Base-by-base conservation (phyloP, 2,329 filamentous ascomycete species). In the Huntiella omanensis region DNA sequence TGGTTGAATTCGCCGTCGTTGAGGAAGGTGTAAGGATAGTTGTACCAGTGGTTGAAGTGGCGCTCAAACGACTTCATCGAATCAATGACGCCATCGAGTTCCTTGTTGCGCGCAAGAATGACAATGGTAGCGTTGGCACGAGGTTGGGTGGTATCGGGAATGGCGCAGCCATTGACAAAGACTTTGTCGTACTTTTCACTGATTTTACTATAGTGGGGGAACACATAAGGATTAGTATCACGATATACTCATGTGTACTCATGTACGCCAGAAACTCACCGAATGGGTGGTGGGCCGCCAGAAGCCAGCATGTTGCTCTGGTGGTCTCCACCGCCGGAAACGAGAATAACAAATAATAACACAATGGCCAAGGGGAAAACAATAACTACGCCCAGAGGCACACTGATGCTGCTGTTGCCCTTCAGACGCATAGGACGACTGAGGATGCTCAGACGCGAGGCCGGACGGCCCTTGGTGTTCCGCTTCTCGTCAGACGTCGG, bases 41-140 rank as follows among this genome's bases (percentile, higher is more conserved):
- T 77, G 61, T 86, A 98, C 87, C 88, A 98, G 54, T 87, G 77
- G 65, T 98, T 98, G 75, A 98, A 98, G 64, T 98, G 91, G 55
- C 91, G 76, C 67, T 98, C 91, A 54, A 98, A 87, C 38, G 88
- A 96, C 67, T 95, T 95, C 61, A 98, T 74, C 7, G 91, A 96
- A 62, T 96, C 85, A 53, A 98, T 76, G 35, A 98, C 91, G 50
- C 91, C 91, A 1, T 94, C 87, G 53, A 98, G 63, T 65, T 98
- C 91, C 69, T 94, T 92, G 60, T 98, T 96, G 55, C 91, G 72
- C 46, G 91, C 91, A 50, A 98, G 72, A 35, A 98, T 86, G 52
- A 98, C 91, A 57, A 98, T 94, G 19, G 85, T 88, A 50, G 84
- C 91, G 58, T 96, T 98, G 54, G 84, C 91, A 58, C 86, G 76